Evolutionary conservation across 768 basidiomycete species (phyloP), one percentile per base, ranked within the genome.

Genomic region (Trametes gibbosa): DNA sequence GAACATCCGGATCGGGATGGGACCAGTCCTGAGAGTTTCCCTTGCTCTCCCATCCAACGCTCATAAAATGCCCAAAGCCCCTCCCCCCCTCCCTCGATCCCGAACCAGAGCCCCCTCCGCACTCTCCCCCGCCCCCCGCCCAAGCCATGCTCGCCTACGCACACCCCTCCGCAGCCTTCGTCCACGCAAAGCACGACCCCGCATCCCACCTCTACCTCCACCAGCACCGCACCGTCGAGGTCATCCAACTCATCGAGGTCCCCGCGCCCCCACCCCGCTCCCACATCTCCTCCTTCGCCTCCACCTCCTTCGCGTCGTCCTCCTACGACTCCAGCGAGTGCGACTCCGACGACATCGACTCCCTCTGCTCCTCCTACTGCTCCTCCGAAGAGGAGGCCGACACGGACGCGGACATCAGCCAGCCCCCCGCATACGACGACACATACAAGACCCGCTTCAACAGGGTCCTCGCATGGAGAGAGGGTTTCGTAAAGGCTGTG

Each of bases 241-340:
- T 89, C 74, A 90, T 90, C 51, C 83, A 89, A 74, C 87, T 90
- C 72, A 83, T 84, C 50, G 88, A 90, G 67, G 84, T 79, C 8
- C 70, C 82, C 0, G 79, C 87, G 1, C 86, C 87, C 0, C 73
- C 77, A 14, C 79, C 78, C 13, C 73, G 76, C 40, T 74, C 66
- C 49, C 72, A 78, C 43, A 70, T 75, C 47, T 80, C 72, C 60
- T 73, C 63, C 56, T 66, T 60, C 63, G 77, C 73, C 54, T 75
- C 74, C 19, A 73, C 72, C 32, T 74, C 76, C 8, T 80, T 74
- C 47, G 72, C 72, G 17, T 74, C 73, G 2, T 77, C 76, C 6
- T 77, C 77, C 0, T 78, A 76, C 25, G 75, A 73, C 5, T 70
- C 72, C 24, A 68, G 62, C 70, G 40, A 69, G 65, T 62, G 66